Conservation (phyloP, 2,329 filamentous ascomycete genomes). For the Diaporthe aspalathi region DNA sequence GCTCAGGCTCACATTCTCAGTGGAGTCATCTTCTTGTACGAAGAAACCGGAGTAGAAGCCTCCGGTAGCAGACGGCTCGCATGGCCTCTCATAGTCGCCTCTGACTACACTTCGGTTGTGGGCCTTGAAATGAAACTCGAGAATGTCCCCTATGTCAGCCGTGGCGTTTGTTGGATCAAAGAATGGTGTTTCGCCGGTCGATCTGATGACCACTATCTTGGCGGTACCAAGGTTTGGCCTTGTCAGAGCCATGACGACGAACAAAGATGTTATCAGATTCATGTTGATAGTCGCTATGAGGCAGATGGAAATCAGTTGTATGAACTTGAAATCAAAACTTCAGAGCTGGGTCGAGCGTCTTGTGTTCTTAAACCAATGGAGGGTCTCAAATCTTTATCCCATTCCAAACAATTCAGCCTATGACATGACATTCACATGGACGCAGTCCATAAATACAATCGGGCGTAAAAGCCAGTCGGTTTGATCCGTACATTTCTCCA, state of each 20-base stretch:
- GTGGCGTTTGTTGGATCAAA: constrained; percentile 58
- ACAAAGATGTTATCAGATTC: neutral
- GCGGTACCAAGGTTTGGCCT: constrained; percentile 34
- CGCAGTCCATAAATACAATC: constrained; percentile 1
- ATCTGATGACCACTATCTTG: constrained; percentile 51
- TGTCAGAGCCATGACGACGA: constrained; percentile 2
- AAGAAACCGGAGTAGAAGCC: constrained; percentile 62
- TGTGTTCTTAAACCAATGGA: neutral
- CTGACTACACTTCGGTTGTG: constrained; percentile 62
- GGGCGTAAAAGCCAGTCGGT: constrained; percentile 18
- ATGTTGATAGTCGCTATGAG: neutral
- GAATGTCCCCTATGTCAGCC: constrained; percentile 58
- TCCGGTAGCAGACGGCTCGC: constrained; percentile 53
- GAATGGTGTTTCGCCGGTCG: constrained; percentile 48
- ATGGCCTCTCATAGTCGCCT: constrained; percentile 60
- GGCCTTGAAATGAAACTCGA: constrained; percentile 65
- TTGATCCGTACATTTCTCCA: neutral
- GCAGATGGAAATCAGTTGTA: neutral
- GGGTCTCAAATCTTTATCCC: neutral
- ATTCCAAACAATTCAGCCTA: neutral
- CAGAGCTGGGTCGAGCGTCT: neutral
- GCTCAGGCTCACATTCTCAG: constrained; percentile 40
- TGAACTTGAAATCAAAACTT: neutral
- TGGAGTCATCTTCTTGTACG: constrained; percentile 44
- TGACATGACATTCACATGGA: neutral